Base-by-base conservation (phyloP, 1,284 basidiomycete genomes). In the Vanrija humicola region DNA sequence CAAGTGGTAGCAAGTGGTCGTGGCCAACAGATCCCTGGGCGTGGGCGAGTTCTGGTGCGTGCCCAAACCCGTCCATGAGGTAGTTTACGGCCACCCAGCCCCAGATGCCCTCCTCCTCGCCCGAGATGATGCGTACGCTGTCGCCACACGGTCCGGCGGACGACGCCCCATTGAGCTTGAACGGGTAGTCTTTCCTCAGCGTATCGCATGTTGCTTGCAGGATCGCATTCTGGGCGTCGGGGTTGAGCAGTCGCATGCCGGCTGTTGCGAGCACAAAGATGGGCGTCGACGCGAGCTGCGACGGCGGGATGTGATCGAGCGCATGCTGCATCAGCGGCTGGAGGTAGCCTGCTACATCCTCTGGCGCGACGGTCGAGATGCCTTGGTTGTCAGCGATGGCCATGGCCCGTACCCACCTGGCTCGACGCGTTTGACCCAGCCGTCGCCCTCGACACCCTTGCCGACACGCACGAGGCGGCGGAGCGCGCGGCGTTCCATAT, bases 81-180 rank as follows among this genome's bases (percentile, higher is more conserved):
- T 99, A 98, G 75, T 98, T 99, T 70, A 98, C 91, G 0, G 94
- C 91, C 53, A 99, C 91, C 96, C 96, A 99, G 2, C 96, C 96
- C 74, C 95, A 96, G 46, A 98, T 78, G 0, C 96, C 96, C 71
- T 99, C 96, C 74, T 98, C 95, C 76, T 98, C 94, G 49, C 96
- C 96, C 1, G 90, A 89, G 67, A 98, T 98, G 65, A 98, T 48
- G 55, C 90, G 86, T 3, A 98, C 86, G 64, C 89, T 93, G 50
- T 89, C 84, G 15, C 88, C 87, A 74, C 95, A 98, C 3, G 88
- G 88, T 4, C 89, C 89, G 38, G 79, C 79, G 6, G 77, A 71
- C 10, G 84, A 86, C 14, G 82, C 79, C 8, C 72, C 77, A 15
- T 60, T 68, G 5, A 75, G 67, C 19, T 28, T 58, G 66, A 68